Evolutionary conservation across 257 asterid species (phyloP).

Genomic region (Voacanga thouarsii): DNA sequence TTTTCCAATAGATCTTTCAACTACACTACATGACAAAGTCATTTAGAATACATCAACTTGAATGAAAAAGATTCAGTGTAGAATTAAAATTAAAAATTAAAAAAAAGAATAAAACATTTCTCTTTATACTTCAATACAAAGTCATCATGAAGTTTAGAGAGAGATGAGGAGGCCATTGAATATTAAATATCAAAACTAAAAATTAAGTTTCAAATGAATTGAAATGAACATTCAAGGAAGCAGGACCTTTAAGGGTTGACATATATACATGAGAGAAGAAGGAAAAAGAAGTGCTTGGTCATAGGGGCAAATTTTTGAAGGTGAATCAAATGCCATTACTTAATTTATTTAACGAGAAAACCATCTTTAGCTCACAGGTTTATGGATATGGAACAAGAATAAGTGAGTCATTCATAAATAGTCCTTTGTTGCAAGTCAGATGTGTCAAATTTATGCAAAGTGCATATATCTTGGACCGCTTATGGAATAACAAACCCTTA

Average conservation of each 20-base stretch:
- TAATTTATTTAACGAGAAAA: too few relatives aligned
- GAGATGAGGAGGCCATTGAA: not conserved
- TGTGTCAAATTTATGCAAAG: not conserved
- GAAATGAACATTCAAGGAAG: not conserved
- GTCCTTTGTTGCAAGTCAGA: not conserved
- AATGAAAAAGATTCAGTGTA: not conserved
- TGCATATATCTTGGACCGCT: not conserved
- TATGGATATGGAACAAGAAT: not conserved
- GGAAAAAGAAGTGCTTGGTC: too few relatives aligned
- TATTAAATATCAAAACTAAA: not conserved
- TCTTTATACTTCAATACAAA: not conserved
- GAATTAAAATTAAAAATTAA: too few relatives aligned
- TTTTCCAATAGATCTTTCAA: constrained; percentile 73
- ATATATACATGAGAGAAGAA: too few relatives aligned
- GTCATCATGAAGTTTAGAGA: not conserved
- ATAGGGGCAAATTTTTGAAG: too few relatives aligned
- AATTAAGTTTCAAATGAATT: not conserved
- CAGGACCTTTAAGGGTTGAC: not conserved
- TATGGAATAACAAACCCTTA: not conserved
- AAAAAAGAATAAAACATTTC: too few relatives aligned
- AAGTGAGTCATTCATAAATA: not conserved
- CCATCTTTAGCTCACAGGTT: too few relatives aligned
- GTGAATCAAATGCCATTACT: not conserved
- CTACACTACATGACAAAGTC: constrained; percentile 44
- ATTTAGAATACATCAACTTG: constrained; percentile 3